phyloP scores from a whole-genome alignment of 768 basidiomycete species.

The Coprinopsis marcescibilis region DNA sequence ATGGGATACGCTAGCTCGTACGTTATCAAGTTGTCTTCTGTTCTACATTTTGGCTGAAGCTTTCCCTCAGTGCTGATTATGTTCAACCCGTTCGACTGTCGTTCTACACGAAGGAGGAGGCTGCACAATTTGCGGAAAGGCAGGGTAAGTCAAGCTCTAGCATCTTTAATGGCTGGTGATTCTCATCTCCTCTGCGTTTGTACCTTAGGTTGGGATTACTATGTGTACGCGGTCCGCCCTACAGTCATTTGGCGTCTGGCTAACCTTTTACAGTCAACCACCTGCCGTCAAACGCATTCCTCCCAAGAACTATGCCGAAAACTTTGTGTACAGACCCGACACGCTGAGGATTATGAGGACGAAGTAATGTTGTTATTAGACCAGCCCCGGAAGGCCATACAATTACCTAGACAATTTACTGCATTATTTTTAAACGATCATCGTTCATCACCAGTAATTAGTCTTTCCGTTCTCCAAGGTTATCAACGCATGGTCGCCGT shows the following conservation, averaged over 20 bases:
- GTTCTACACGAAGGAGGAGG: conserved; percentile 86
- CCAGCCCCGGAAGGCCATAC: too few species aligned
- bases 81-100: conserved; percentile 85
- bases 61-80: conserved; percentile 72
- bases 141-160: conserved; percentile 55
- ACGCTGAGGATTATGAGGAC: conserved; percentile 82
- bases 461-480: too few species aligned
- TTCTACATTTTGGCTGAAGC: neutral
- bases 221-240: conserved; percentile 52
- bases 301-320: conserved; percentile 88
- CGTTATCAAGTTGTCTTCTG: conserved; percentile 24
- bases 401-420: too few species aligned
- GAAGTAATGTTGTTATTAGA: conserved; percentile 52
- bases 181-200: conserved; percentile 12
- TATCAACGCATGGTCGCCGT: too few species aligned
- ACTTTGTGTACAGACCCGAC: conserved; percentile 77
- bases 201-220: conserved; percentile 87
- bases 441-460: too few species aligned
- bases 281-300: conserved; percentile 61
- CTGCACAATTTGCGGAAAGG: conserved; percentile 93
- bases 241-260: conserved; percentile 7
- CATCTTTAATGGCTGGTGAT: neutral
- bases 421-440: too few species aligned
- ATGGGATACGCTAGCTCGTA: conserved; percentile 98
- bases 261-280: conserved; percentile 41